These are phyloP conservation scores for Agapanthus africanus DNA, from an alignment of 106 monocot genomes.

Conservation along the genomic window DNA sequence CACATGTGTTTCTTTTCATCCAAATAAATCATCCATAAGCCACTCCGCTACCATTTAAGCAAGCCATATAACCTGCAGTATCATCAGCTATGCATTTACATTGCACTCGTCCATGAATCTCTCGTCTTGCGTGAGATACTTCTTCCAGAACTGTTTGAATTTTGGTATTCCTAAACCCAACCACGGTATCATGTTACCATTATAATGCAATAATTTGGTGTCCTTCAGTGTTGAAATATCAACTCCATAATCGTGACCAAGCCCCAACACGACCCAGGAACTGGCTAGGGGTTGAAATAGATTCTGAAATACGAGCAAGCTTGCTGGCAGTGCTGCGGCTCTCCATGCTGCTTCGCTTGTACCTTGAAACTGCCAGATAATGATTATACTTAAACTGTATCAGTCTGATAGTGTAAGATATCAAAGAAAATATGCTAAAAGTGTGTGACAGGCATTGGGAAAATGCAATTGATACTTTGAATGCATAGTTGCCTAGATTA, in stretches of 20 bases:
- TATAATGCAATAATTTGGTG: slow-evolving; percentile 40
- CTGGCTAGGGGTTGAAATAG: slow-evolving; percentile 26
- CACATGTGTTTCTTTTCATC: no score
- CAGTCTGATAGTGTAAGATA: no score
- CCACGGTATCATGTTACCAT: slow-evolving; percentile 81
- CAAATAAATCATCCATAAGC: no score
- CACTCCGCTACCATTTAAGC: no score
- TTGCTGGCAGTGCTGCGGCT: slow-evolving; percentile 31
- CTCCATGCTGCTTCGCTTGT: slow-evolving; percentile 29
- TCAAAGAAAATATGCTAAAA: no score
- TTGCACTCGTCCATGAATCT: slow-evolving; percentile 57
- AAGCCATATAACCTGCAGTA: no score
- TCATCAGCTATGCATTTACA: slow-evolving; percentile 22
- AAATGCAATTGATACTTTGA: no score
- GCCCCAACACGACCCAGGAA: slow-evolving; percentile 38
- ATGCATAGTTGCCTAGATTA: no score
- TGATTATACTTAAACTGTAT: no score
- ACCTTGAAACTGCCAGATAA: slow-evolving; percentile 26
- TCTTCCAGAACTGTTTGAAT: slow-evolving; percentile 55
- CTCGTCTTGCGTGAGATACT: slow-evolving; percentile 40
- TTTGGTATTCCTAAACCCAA: slow-evolving; percentile 49
- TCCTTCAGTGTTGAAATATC: slow-evolving; percentile 12
- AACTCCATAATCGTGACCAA: slow-evolving; percentile 51
- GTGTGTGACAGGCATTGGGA: no score
- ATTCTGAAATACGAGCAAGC: slow-evolving; percentile 52